Evolutionary conservation across 345 rosid species (phyloP).

Genomic region (Moricandia arvensis): DNA sequence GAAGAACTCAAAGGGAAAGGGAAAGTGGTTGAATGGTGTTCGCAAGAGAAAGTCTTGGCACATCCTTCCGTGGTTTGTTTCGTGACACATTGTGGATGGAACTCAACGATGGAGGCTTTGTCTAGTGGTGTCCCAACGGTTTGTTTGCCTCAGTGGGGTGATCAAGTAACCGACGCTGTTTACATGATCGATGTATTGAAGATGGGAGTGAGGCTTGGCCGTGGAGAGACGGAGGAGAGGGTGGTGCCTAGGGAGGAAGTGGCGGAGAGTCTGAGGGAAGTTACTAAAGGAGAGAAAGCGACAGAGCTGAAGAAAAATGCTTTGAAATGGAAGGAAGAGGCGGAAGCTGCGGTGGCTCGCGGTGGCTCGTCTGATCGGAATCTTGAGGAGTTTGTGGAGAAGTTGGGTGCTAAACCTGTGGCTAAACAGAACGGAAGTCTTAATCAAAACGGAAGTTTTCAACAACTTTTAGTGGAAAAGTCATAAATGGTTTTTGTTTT

Average conservation of each 20-base stretch:
- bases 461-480: neutral
- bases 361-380: constrained; percentile 75
- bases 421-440: constrained; percentile 26
- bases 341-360: constrained; percentile 65
- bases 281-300: constrained; percentile 53
- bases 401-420: constrained; percentile 39
- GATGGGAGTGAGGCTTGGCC: constrained; percentile 62
- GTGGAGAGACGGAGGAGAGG: constrained; percentile 62
- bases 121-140: constrained; percentile 65
- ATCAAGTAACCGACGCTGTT: constrained; percentile 74
- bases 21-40: constrained; percentile 67
- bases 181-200: constrained; percentile 63
- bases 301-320: constrained; percentile 57
- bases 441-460: constrained; percentile 9
- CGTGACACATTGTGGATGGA: constrained; percentile 92
- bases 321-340: constrained; percentile 63
- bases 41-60: constrained; percentile 69
- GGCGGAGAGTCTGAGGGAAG: constrained; percentile 58
- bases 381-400: constrained; percentile 65
- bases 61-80: constrained; percentile 74
- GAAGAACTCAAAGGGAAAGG: constrained; percentile 64
- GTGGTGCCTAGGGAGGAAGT: constrained; percentile 62
- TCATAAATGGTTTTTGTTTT: neutral
- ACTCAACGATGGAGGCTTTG: constrained; percentile 76
- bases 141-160: constrained; percentile 84